Percentiles rank a stretch among this genome's conserved stretches.
Evolutionary conservation across 2,329 filamentous ascomycete species (phyloP).

Genomic region (Exophiala bonariae): DNA sequence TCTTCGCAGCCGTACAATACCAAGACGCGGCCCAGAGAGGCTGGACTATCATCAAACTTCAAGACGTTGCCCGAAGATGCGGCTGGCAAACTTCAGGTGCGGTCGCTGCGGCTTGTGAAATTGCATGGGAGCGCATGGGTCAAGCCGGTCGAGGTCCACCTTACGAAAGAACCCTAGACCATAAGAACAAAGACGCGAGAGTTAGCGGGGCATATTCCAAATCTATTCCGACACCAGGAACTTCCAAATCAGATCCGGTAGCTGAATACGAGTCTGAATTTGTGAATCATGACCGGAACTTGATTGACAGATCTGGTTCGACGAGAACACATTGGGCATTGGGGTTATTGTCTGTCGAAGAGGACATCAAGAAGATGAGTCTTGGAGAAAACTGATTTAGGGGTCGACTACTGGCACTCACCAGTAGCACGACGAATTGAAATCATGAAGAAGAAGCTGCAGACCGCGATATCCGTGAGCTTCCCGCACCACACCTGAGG

Average conservation of each 20-base stretch:
- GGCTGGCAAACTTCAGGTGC: constrained; percentile 84
- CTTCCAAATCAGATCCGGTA: constrained; percentile 6
- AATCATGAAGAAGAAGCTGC: too few species aligned
- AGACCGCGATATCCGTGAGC: too few species aligned
- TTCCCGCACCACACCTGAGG: too few species aligned
- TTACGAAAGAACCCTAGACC: constrained; percentile 55
- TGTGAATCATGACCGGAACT: constrained; percentile 47
- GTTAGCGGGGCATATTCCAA: constrained; percentile 44
- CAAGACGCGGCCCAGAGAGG: constrained; percentile 69
- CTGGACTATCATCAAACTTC: constrained; percentile 74
- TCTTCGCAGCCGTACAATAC: constrained; percentile 83
- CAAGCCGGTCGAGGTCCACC: constrained; percentile 70
- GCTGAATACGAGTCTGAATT: constrained; percentile 29
- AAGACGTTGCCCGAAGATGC: constrained; percentile 74
- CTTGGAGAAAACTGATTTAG: constrained; percentile 36
- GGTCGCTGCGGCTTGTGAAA: constrained; percentile 82
- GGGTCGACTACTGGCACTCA: too few species aligned
- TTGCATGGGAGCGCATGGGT: constrained; percentile 63
- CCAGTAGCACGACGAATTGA: too few species aligned
- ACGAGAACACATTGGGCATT: constrained; percentile 73
- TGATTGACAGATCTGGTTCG: constrained; percentile 61
- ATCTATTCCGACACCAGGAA: constrained; percentile 37
- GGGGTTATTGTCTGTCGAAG: constrained; percentile 75
- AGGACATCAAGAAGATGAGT: constrained; percentile 67
- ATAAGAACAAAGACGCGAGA: constrained; percentile 24